Conservation (phyloP, 768 basidiomycete species). For the Leccinum disarticulatum region DNA sequence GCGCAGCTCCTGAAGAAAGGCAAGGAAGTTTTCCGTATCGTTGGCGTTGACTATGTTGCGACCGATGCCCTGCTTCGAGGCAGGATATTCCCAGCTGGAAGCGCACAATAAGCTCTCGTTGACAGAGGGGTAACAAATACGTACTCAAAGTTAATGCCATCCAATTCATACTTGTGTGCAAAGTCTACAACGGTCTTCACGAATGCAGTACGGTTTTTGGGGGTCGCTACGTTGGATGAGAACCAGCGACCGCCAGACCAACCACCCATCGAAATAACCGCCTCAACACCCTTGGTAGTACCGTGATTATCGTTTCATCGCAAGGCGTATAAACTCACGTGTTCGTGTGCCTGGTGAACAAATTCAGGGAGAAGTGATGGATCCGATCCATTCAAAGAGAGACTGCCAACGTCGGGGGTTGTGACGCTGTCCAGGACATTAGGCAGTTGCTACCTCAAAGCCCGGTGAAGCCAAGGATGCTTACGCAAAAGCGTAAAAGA, state of each 20-base stretch:
- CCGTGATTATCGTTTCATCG: neutral
- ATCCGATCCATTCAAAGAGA: conserved; percentile 44
- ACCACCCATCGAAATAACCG: conserved; percentile 65
- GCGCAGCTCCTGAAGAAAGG: conserved; percentile 72
- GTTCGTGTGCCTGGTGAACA: conserved; percentile 43
- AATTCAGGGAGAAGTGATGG: conserved; percentile 54
- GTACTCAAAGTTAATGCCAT: conserved; percentile 48
- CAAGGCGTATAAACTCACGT: conserved; percentile 26
- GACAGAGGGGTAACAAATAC: neutral
- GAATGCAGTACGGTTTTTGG: conserved; percentile 55
- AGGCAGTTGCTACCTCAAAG: neutral
- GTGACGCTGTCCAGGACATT: conserved; percentile 27
- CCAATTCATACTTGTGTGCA: conserved; percentile 49
- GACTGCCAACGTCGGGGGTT: conserved; percentile 30
- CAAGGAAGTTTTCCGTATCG: conserved; percentile 78
- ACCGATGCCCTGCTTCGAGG: conserved; percentile 54
- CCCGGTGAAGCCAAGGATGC: conserved; percentile 8
- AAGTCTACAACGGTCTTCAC: conserved; percentile 54
- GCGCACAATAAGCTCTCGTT: conserved; percentile 12
- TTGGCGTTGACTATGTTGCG: conserved; percentile 58
- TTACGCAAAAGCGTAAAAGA: conserved; percentile 66
- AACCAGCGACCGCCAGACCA: conserved; percentile 67
- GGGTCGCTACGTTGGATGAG: conserved; percentile 57
- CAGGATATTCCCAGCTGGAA: conserved; percentile 84
- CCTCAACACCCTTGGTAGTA: conserved; percentile 48